Evolutionary conservation across 805 yeast species (phyloP), one percentile per base, ranked within the genome.

Genomic region (Babjeviella inositovora): DNA sequence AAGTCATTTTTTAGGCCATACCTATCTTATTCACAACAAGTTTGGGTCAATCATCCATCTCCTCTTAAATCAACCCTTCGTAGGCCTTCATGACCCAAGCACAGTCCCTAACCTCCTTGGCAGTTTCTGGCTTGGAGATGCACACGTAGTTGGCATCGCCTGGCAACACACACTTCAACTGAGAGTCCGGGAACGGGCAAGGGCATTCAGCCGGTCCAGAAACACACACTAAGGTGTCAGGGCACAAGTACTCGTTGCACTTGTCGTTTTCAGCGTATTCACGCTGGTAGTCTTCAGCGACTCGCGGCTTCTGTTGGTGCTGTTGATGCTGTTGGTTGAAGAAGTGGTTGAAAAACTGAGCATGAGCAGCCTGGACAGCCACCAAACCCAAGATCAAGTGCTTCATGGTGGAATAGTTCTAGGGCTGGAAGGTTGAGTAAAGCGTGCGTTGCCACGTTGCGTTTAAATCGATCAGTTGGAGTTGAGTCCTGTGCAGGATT

Each of bases 101-200:
- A 46, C 97, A 87, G 38, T 77, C 94, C 43, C 90, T 56, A 29
- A 56, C 53, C 7, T 43, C 47, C 3, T 55, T 47, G 2, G 80
- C 70, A n/a, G n/a, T n/a, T n/a, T n/a, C n/a, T 1, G 93, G 87
- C 34, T 75, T 77, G 11, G 95, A 76, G 19, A 90, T 75, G 45
- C 98, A 90, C 9, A 85, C 58, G 39, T 55, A 75, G 26, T 64
- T 64, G 15, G 55, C 48, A 11, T 68, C 60, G 31, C 67, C 71
- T 0, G 95, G 93, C 19, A 80, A 51, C 2, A 62, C 41, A 45
- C 98, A 90, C 38, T 80, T 76, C 30, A 79, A 38, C 42, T 87
- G 94, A 1, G 92, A 72, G 28, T 70, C 67, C 2, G 94, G 90
- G 40, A 69, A 87, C 3, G 81, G 82, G 43, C 98, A 90, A 2